Percentiles rank a stretch among this genome's conserved stretches.
Conservation (phyloP, 495 filamentous ascomycete species). For the Podospora pseudoanserina region DNA sequence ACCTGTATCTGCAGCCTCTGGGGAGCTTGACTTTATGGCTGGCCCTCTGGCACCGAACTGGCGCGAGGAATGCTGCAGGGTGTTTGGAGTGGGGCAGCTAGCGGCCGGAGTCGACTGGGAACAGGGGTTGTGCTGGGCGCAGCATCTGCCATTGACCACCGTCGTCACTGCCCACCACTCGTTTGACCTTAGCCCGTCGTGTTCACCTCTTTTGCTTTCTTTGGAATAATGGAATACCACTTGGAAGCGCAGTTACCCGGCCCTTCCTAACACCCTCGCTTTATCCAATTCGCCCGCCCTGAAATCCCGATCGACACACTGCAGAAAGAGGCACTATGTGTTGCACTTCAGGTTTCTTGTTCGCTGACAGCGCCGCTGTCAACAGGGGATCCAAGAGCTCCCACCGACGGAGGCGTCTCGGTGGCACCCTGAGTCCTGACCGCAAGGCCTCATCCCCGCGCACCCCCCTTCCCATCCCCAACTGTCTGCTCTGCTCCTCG, state of each 20-base stretch:
- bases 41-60: conserved; percentile 7
- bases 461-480: neutral
- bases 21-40: conserved; percentile 28
- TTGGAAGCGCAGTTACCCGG: neutral
- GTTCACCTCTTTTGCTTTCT: neutral
- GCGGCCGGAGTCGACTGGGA: conserved; percentile 7
- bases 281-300: neutral
- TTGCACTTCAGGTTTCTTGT: conserved; percentile 1
- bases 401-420: neutral
- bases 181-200: neutral
- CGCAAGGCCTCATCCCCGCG: neutral
- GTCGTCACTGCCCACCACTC: conserved; percentile 7
- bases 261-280: neutral
- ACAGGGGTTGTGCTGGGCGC: conserved; percentile 10
- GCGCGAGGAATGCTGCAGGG: conserved; percentile 19
- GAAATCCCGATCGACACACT: neutral
- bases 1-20: conserved; percentile 3
- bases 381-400: conserved; percentile 9
- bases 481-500: neutral
- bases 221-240: neutral
- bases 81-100: conserved; percentile 13
- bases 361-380: conserved; percentile 4
- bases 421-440: conserved; percentile 1
- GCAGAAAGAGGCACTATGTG: neutral
- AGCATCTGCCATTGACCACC: conserved; percentile 4